Conservation (phyloP, 2,329 filamentous ascomycete species). For the Fusarium lateritium region DNA sequence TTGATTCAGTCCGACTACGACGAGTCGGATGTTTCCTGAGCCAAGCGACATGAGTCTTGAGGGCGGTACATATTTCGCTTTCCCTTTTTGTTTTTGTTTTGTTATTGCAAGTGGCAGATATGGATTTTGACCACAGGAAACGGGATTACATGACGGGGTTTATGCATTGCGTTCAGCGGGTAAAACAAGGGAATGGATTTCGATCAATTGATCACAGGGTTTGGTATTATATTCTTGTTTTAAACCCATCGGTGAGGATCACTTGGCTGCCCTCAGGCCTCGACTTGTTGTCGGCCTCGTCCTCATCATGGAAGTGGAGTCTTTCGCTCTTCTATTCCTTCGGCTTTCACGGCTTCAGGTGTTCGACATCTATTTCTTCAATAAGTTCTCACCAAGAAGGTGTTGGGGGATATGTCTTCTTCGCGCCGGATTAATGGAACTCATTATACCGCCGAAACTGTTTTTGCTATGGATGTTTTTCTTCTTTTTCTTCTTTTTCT, state of each 20-base stretch:
- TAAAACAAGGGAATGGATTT: constrained; percentile 49
- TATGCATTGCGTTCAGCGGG: constrained; percentile 58
- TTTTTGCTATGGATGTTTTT: constrained; percentile 34
- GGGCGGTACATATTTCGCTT: constrained; percentile 50
- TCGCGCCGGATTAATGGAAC: constrained; percentile 47
- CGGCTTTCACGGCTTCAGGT: constrained; percentile 44
- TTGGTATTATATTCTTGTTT: constrained; percentile 41
- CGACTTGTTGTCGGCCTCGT: not conserved
- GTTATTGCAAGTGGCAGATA: constrained; percentile 43
- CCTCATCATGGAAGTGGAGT: constrained; percentile 11
- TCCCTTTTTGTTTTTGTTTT: constrained; percentile 43
- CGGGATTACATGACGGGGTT: constrained; percentile 53
- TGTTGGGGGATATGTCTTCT: constrained; percentile 39
- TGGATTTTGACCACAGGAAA: constrained; percentile 48
- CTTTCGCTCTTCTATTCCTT: constrained; percentile 35
- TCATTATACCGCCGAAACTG: constrained; percentile 36
- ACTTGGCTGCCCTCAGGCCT: not conserved
- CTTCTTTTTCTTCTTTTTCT: constrained; percentile 20
- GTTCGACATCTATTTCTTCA: constrained; percentile 16
- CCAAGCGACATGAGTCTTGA: constrained; percentile 46
- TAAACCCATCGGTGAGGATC: constrained; percentile 9
- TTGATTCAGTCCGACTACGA: constrained; percentile 5
- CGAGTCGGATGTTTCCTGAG: constrained; percentile 10
- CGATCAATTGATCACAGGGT: constrained; percentile 45
- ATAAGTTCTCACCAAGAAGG: constrained; percentile 36